Evolutionary conservation across 2,329 filamentous ascomycete species (phyloP), one percentile per base, ranked within the genome.

Genomic region (Alternaria gaisen): DNA sequence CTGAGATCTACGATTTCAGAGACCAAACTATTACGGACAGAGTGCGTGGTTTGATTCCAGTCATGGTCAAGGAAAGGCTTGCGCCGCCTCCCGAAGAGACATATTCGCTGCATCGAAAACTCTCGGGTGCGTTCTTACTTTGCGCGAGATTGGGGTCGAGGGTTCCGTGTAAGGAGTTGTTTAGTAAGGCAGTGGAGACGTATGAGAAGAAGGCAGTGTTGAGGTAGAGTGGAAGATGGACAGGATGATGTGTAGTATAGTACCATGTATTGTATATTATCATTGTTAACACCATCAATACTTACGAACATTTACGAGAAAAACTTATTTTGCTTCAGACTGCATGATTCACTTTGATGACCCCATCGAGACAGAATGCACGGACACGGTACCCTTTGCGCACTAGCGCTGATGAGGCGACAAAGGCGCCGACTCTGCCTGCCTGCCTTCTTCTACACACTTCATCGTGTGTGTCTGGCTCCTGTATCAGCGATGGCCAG

Each of bases 1-100:
- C 93, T 0, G 90, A 91, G 52, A 80, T 96, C 0, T 99, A 99
- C 77, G 93, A 99, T 77, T 99, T 99, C 79, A 83, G 87, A 61
- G 88, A 94, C 73, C 95, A 99, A 83, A 99, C 94, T 1, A 98
- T 99, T 69, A 99, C 95, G 1, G 94, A 98, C 74, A 86, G 96
- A 44, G 94, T 99, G 58, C 89, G 94, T 72, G 86, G 84, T 4
- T 85, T 97, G 54, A 98, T 99, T 68, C 95, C 95, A 16, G 83
- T 97, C 54, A 99, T 99, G 95, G 85, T 99, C 47, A 87, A 88
- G 58, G 95, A 99, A 83, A 83, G 95, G 36, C 81, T 99, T 20
- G 88, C 92, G 16, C 94, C 95, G 24, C 95, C 96, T 24, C 95
- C 95, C 0, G 96, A 99, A 81, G 95, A 99, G 84, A 99, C 95